phyloP scores from a whole-genome alignment of 441 rosid genomes.

The Pelargonium citronellum region DNA sequence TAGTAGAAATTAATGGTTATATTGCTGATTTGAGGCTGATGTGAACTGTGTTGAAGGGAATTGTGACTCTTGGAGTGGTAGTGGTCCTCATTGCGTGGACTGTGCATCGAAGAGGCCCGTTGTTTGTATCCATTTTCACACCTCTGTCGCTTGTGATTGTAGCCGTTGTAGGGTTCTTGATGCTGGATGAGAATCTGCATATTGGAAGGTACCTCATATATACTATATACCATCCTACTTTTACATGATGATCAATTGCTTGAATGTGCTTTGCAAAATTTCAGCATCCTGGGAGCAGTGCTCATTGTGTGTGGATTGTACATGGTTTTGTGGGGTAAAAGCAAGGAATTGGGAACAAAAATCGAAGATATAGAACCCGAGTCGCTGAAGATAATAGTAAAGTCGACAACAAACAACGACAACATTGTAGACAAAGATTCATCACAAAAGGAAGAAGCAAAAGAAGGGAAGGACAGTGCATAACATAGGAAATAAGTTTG shows the following conservation, averaged over 20 bases:
- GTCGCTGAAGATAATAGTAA: neutral
- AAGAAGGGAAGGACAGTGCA: too few relatives aligned
- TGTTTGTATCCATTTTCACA: constrained; percentile 32
- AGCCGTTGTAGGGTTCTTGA: constrained; percentile 29
- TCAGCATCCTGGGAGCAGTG: constrained; percentile 15
- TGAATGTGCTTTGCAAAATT: neutral
- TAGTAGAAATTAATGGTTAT: neutral
- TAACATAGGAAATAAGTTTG: too few relatives aligned
- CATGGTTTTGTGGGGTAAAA: constrained; percentile 23
- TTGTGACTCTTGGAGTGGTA: constrained; percentile 26
- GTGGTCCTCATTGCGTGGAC: constrained; percentile 29
- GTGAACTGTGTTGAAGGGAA: constrained; percentile 20
- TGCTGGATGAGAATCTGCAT: constrained; percentile 33
- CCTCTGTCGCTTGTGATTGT: constrained; percentile 36
- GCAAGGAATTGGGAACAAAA: neutral
- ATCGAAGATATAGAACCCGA: neutral
- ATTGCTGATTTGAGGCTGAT: neutral
- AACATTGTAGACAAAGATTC: neutral
- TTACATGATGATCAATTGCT: neutral
- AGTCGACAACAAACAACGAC: neutral
- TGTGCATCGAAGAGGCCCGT: constrained; percentile 29
- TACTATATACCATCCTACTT: too few relatives aligned
- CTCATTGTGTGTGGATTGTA: constrained; percentile 23
- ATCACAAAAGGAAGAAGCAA: too few relatives aligned
- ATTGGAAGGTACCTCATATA: constrained; percentile 31